Evolutionary conservation across 2,329 filamentous ascomycete genomes (phyloP).

Genomic region (Stagonosporopsis chrysanthemi): DNA sequence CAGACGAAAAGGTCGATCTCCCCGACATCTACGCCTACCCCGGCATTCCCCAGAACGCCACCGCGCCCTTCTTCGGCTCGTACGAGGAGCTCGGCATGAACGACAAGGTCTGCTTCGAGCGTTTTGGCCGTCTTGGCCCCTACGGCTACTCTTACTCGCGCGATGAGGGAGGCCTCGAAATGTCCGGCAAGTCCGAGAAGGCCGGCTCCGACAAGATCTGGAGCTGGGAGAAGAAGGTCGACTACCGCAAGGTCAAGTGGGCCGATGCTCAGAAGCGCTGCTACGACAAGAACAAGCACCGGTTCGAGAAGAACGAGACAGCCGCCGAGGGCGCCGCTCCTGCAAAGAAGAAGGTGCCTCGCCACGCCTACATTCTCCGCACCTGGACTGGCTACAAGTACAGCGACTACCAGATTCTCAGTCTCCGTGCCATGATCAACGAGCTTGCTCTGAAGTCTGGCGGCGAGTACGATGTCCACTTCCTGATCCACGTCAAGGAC

Average conservation of each 20-base stretch:
- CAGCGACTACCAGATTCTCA: constrained; percentile 79
- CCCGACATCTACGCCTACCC: constrained; percentile 73
- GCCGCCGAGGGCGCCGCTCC: constrained; percentile 35
- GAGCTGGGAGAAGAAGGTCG: constrained; percentile 60
- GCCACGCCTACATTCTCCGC: constrained; percentile 84
- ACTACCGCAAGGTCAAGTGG: constrained; percentile 60
- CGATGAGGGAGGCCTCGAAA: constrained; percentile 58
- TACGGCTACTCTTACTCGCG: constrained; percentile 60
- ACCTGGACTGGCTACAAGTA: constrained; percentile 85
- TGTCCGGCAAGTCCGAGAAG: constrained; percentile 54
- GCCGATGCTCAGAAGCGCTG: constrained; percentile 57
- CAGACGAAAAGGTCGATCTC: constrained; percentile 61
- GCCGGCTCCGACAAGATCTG: constrained; percentile 54
- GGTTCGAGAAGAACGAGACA: constrained; percentile 52
- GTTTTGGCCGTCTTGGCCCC: constrained; percentile 58
- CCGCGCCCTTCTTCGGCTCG: constrained; percentile 57
- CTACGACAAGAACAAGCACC: constrained; percentile 58
- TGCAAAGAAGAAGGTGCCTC: constrained; percentile 55
- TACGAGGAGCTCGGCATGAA: constrained; percentile 57
- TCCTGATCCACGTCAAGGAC: constrained; percentile 86
- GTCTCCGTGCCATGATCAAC: constrained; percentile 81
- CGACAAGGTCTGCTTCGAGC: constrained; percentile 59
- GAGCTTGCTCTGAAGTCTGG: constrained; percentile 83
- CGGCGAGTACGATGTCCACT: constrained; percentile 84
- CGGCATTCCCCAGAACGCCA: constrained; percentile 59